A percentile compares a stretch with the other conserved stretches of the same genome.
Conservation (phyloP, 2,329 filamentous ascomycete species). For the Colletotrichum somersetense region DNA sequence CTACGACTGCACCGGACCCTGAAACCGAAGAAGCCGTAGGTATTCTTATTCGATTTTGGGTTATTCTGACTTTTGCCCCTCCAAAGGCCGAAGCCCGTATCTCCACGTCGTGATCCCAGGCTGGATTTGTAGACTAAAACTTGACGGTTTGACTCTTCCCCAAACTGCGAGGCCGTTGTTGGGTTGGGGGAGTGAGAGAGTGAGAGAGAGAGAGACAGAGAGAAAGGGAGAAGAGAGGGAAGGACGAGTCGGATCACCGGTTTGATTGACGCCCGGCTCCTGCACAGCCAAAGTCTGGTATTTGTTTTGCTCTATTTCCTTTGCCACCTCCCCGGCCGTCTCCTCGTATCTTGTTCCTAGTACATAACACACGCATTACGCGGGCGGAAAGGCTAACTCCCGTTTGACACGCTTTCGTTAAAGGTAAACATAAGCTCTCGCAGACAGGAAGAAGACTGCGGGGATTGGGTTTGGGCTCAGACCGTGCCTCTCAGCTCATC, state of each 20-base stretch:
- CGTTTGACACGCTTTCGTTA: background rate
- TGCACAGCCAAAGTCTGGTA: slow-evolving; percentile 18
- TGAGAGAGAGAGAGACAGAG: too few relatives aligned
- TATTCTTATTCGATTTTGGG: background rate
- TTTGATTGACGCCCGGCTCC: background rate
- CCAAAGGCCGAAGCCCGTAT: background rate
- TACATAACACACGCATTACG: background rate
- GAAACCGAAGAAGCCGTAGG: background rate
- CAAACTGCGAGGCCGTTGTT: background rate
- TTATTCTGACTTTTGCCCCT: background rate
- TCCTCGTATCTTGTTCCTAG: background rate
- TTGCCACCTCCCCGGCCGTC: too few relatives aligned
- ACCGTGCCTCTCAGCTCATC: background rate
- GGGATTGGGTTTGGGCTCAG: slow-evolving; percentile 15
- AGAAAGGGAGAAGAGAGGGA: background rate
- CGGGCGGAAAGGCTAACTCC: background rate
- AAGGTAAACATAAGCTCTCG: background rate
- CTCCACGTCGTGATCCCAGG: background rate
- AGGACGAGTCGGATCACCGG: slow-evolving; percentile 3
- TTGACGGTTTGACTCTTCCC: background rate
- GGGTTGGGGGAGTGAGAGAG: background rate
- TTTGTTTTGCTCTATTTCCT: background rate
- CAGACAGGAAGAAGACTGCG: background rate
- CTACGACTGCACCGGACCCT: background rate
- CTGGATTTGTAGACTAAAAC: too few relatives aligned